A percentile compares a stretch with the other conserved stretches of the same genome.
phyloP scores from a whole-genome alignment of 2,329 filamentous ascomycete genomes.

The Lachnellula subtilissima region DNA sequence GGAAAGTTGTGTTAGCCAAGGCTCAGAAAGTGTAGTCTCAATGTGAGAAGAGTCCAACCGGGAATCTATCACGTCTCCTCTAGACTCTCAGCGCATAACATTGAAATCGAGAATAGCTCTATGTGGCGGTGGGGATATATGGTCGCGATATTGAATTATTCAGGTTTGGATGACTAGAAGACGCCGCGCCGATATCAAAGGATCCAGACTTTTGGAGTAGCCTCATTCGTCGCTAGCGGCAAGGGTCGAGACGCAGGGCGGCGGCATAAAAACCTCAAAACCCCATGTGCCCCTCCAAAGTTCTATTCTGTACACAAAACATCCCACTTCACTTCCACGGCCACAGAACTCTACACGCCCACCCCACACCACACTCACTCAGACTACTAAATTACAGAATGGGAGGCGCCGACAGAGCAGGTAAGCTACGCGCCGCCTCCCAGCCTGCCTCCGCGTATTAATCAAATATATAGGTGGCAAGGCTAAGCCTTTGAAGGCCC shows the following conservation, averaged over 20 bases:
- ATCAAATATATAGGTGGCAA: slow-evolving; percentile 60
- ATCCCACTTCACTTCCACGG: slow-evolving; percentile 7
- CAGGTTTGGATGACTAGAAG: not conserved
- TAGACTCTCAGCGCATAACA: slow-evolving; percentile 29
- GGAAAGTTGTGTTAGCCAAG: slow-evolving; percentile 34
- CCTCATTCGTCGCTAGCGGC: not conserved
- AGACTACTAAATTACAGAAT: slow-evolving; percentile 46
- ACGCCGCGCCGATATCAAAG: not conserved
- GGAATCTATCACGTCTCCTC: slow-evolving; percentile 33
- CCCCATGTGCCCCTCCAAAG: slow-evolving; percentile 15
- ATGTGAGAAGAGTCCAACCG: slow-evolving; percentile 36
- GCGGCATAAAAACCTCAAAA: slow-evolving; percentile 8
- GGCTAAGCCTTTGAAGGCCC: slow-evolving; percentile 78
- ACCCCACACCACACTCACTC: not conserved
- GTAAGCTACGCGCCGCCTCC: slow-evolving; percentile 34
- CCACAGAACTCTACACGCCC: not conserved
- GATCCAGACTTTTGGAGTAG: not conserved
- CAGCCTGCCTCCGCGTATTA: slow-evolving; percentile 8
- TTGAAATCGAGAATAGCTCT: not conserved
- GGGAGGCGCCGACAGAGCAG: slow-evolving; percentile 65
- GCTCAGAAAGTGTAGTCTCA: slow-evolving; percentile 30
- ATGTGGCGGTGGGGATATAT: not conserved
- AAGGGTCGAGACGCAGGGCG: not conserved
- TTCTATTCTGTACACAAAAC: slow-evolving; percentile 1
- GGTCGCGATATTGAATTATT: not conserved